A percentile compares a stretch with the other conserved stretches of the same genome.
phyloP scores from a whole-genome alignment of 768 basidiomycete genomes.

The Vararia minispora region DNA sequence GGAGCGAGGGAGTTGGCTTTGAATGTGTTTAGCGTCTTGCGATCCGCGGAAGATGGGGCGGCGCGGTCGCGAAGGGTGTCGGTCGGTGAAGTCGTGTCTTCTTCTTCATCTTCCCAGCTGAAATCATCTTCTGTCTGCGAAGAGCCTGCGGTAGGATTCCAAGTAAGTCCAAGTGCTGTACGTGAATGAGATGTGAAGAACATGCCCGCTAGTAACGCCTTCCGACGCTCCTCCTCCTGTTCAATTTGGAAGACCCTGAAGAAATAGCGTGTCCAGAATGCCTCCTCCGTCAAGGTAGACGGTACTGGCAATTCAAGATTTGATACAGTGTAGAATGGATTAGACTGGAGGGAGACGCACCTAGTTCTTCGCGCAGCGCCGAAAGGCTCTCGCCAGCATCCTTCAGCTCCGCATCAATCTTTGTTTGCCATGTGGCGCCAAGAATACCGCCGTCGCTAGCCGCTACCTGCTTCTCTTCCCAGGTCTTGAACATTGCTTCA shows the following conservation, averaged over 20 bases:
- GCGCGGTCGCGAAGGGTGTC: slow-evolving; percentile 4
- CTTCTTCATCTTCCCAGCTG: slow-evolving; percentile 89
- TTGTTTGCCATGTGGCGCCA: slow-evolving; percentile 44
- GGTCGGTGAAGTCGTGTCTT: slow-evolving; percentile 32
- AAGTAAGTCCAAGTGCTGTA: too few species aligned
- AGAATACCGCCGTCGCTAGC: slow-evolving; percentile 45
- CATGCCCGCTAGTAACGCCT: slow-evolving; percentile 63
- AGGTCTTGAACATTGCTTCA: slow-evolving; percentile 42
- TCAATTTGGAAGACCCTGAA: slow-evolving; percentile 79
- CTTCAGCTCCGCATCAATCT: slow-evolving; percentile 35
- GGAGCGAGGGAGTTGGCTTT: slow-evolving; percentile 5
- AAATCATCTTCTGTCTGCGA: slow-evolving; percentile 76
- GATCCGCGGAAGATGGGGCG: neutral
- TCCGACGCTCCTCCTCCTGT: slow-evolving; percentile 67
- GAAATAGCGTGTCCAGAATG: slow-evolving; percentile 86
- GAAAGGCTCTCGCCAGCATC: slow-evolving; percentile 41
- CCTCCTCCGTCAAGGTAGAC: slow-evolving; percentile 42
- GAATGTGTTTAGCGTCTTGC: slow-evolving; percentile 5
- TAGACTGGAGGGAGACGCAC: slow-evolving; percentile 28
- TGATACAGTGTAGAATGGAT: neutral
- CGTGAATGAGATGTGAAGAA: neutral
- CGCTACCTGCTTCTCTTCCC: slow-evolving; percentile 43
- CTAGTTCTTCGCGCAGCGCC: slow-evolving; percentile 42
- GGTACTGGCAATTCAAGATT: slow-evolving; percentile 42
- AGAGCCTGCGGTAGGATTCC: slow-evolving; percentile 28